These are phyloP conservation scores for Hymenoscyphus repandus DNA, from an alignment of 2,329 filamentous ascomycete genomes.

Conservation along the genomic window DNA sequence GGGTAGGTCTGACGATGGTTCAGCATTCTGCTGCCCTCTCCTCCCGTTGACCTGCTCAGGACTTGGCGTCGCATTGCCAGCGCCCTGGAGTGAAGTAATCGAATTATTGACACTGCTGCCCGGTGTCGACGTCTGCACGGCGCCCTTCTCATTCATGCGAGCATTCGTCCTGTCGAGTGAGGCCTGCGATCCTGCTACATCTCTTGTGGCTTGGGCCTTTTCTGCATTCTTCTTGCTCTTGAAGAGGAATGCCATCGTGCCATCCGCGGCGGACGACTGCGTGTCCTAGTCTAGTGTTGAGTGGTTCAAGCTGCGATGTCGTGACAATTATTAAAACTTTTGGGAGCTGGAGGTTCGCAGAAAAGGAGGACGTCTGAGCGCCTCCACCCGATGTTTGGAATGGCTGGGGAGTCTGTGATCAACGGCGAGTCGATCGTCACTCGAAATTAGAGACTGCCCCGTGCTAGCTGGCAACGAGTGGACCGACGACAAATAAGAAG, in stretches of 20 bases:
- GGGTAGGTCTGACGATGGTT: constrained; percentile 33
- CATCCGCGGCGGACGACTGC: constrained; percentile 28
- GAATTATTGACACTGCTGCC: constrained; percentile 43
- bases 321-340: constrained; percentile 4
- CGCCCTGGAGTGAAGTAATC: constrained; percentile 60
- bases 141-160: constrained; percentile 46
- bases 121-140: constrained; percentile 65
- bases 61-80: constrained; percentile 26
- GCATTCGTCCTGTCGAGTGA: constrained; percentile 45
- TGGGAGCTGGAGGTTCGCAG: constrained; percentile 4
- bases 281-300: constrained; percentile 21
- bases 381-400: constrained; percentile 7
- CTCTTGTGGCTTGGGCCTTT: constrained; percentile 42
- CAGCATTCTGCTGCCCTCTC: constrained; percentile 41
- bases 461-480: not conserved
- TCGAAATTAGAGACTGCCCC: not conserved
- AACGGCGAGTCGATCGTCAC: constrained; percentile 1
- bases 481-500: not conserved
- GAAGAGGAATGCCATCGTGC: constrained; percentile 73
- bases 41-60: constrained; percentile 47
- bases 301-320: not conserved
- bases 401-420: constrained; percentile 8
- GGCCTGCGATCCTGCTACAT: constrained; percentile 35
- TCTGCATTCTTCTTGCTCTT: constrained; percentile 75
- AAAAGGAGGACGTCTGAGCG: constrained; percentile 11